Evolutionary conservation across 495 filamentous ascomycete species (phyloP), one percentile per base, ranked within the genome.

Genomic region (Neurospora tetrasperma): DNA sequence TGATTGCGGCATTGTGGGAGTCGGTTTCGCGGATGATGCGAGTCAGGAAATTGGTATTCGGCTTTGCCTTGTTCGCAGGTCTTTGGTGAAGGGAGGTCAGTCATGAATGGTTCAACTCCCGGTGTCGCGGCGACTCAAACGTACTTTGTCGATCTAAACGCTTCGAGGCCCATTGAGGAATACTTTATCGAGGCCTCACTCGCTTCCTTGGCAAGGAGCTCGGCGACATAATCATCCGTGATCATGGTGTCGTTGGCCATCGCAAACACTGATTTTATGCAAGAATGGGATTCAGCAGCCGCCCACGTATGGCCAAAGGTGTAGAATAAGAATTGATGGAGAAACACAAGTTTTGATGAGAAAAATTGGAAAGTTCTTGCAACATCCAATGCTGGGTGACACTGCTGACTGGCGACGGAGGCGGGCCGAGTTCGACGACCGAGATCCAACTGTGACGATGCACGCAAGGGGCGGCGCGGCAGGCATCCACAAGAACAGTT

Each of bases 21-120:
- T 96, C 92, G 2, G 93, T 95, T 72, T 96, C 91, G 73, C 90
- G 91, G 75, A 99, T 92, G 70, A 98, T 92, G 75, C 96, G 92
- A 38, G 90, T 89, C 14, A 99, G 84, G 76, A 98, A 98, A 59
- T 92, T 86, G 0, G 92, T 97, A 76, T 99, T 98, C 16, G 95
- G 93, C 76, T 94, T 97, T 4, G 93, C 93, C 70, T 93, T 92
- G 76, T 88, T 88, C 38, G 85, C 80, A 27, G 89, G 83, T 69
- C 85, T 86, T 71, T 69, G 62, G 71, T 59, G 70, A 70, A 48
- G 42, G 72, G 31, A 44, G 4, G 35, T 70, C 69, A 41, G 42
- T 42, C 14, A 54, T 73, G 68, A 20, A 23, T 69, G 66, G 46
- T 23, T 54, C 20, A 40, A 68, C 38, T 14, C 40, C 42, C 14